Percentiles rank a stretch among this genome's conserved stretches.
These are phyloP conservation scores for Osmanthus fragrans DNA, from an alignment of 257 asterid species.

Conservation along the genomic window DNA sequence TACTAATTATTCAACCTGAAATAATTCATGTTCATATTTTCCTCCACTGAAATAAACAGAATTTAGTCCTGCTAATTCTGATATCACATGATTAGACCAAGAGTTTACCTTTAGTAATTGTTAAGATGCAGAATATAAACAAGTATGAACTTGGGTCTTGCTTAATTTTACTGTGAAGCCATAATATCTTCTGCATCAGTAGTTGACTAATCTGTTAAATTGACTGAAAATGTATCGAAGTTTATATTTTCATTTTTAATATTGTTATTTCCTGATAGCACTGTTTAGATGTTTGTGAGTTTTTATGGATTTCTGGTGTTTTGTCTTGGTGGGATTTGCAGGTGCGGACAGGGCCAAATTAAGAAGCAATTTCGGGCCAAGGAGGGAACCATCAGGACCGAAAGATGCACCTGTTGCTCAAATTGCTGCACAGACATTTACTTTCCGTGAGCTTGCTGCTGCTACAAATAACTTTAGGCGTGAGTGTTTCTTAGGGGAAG, in stretches of 20 bases:
- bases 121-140: not conserved
- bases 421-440: constrained; percentile 91
- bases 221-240: no score
- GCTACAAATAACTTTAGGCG: constrained; percentile 86
- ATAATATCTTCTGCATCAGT: not conserved
- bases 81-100: constrained; percentile 13
- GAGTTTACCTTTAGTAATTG: not conserved
- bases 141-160: not conserved
- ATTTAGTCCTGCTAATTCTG: constrained; percentile 21
- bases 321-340: constrained; percentile 28
- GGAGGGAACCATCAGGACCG: constrained; percentile 54
- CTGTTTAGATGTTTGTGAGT: constrained; percentile 2
- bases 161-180: not conserved
- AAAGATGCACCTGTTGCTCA: constrained; percentile 72
- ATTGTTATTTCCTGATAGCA: not conserved
- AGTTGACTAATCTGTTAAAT: not conserved
- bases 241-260: not conserved
- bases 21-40: constrained; percentile 15
- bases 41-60: constrained; percentile 16
- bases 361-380: constrained; percentile 53
- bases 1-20: constrained; percentile 8
- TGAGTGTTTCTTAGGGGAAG: constrained; percentile 93
- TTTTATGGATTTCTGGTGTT: constrained; percentile 9
- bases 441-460: constrained; percentile 91
- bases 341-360: constrained; percentile 80